Base-by-base conservation (phyloP, 768 basidiomycete genomes). In the Suillus subluteus region DNA sequence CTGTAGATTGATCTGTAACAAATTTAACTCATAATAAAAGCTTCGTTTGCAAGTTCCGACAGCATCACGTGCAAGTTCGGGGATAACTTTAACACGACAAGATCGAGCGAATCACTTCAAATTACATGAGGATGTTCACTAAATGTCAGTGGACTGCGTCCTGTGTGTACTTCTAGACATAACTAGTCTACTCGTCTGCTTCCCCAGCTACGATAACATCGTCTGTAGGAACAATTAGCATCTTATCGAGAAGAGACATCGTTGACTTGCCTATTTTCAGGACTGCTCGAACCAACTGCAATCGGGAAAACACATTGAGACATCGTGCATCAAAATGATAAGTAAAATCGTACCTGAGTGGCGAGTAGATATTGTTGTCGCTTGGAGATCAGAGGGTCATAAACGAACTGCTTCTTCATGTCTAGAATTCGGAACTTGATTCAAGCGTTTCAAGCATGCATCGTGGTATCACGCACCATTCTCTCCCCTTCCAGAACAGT, bases 361-460 rank as follows among this genome's bases (percentile, higher is more conserved):
- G 98, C 98, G 50, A 99, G 83, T 66, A 99, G 81, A 80, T 95
- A 98, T 75, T 99, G 97, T 75, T 98, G 96, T 74, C 97, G 83
- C 81, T 99, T 99, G 50, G 96, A 96, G 78, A 99, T 98, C 69
- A 98, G 81, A 37, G 98, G 97, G 74, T 99, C 98, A 72, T 96
- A 96, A 52, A 99, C 96, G 73, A 95, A 94, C 76, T 98, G 97
- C 74, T 90, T 86, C 84, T 92, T 97, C 97, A 99, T 99, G 72
- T 99, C 97, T 98, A 74, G 16, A 21, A 8, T 18, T 8, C 41
- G 23, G 18, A 21, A 37, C 66, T 37, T 69, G 62, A 62, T 44
- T 30, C 58, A 37, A 16, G 23, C 26, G 37, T 61, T 32, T 54
- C 7, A 30, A 41, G 43, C 55, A 52, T 3, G 37, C 35, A 66